Evolutionary conservation across 352 stramenopile genomes (phyloP).

Genomic region (Blastocystis hominis): DNA sequence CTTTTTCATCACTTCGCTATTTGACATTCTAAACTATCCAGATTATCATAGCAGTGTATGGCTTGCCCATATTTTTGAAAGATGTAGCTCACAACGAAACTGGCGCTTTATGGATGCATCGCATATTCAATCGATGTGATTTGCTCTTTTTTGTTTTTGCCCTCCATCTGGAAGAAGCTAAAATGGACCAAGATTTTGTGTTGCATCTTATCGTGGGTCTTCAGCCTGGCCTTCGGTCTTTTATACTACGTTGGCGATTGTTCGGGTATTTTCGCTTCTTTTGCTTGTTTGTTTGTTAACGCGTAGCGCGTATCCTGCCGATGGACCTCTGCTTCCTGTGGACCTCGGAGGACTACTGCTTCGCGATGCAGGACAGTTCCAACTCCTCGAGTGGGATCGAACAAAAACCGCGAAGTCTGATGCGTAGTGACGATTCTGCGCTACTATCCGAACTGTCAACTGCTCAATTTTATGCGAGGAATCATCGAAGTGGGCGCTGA

Average conservation of each 20-base stretch:
- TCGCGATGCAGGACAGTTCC: constrained; percentile 14
- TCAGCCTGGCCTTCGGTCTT: constrained; percentile 3
- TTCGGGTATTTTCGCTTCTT: background rate
- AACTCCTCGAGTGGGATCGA: background rate
- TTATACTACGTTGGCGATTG: constrained; percentile 26
- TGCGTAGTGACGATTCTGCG: constrained; percentile 45
- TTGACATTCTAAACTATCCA: constrained; percentile 38
- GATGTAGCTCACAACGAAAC: constrained; percentile 28
- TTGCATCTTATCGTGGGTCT: constrained; percentile 14
- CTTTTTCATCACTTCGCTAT: constrained; percentile 33
- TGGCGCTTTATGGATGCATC: constrained; percentile 38
- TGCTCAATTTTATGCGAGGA: constrained; percentile 5
- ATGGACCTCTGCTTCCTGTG: constrained; percentile 40
- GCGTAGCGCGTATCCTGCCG: constrained; percentile 18
- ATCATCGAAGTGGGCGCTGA: background rate
- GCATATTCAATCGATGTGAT: constrained; percentile 30
- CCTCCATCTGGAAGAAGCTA: constrained; percentile 31
- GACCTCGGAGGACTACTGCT: constrained; percentile 47
- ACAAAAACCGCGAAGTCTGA: background rate
- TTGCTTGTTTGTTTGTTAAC: too few species aligned
- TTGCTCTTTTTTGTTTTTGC: background rate
- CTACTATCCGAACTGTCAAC: constrained; percentile 29
- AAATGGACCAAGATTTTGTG: constrained; percentile 45
- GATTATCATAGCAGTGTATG: constrained; percentile 21
- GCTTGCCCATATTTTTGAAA: background rate